Conservation (phyloP, 441 rosid genomes). For the Corymbia citriodora region DNA sequence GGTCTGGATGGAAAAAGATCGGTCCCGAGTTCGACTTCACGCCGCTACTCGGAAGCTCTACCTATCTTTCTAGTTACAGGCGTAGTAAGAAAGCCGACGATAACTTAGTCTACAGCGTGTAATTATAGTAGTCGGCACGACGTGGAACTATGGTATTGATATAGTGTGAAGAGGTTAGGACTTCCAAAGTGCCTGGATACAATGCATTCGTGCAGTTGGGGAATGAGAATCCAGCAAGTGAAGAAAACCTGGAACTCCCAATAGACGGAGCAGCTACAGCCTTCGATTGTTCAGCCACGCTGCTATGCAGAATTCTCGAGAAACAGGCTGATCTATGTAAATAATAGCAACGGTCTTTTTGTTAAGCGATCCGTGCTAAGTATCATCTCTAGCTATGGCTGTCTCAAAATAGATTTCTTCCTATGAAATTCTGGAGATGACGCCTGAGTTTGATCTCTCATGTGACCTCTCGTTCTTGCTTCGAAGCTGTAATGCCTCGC, state of each 20-base stretch:
- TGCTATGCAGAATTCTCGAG: background rate
- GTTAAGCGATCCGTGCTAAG: background rate
- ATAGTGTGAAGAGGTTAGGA: background rate
- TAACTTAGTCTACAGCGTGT: constrained; percentile 3
- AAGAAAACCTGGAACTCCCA: background rate
- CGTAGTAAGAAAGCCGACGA: constrained; percentile 25
- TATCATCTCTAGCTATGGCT: background rate
- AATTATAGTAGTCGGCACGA: background rate
- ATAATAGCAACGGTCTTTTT: background rate
- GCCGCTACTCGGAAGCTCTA: constrained; percentile 41
- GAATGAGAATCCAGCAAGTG: background rate
- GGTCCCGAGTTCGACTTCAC: constrained; percentile 38
- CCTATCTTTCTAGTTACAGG: constrained; percentile 40
- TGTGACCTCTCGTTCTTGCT: background rate
- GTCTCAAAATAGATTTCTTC: background rate
- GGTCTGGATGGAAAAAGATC: constrained; percentile 17
- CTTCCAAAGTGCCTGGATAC: background rate
- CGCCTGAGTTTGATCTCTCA: background rate
- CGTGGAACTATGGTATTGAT: background rate
- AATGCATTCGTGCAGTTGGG: background rate
- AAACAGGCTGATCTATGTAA: background rate
- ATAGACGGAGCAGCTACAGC: background rate
- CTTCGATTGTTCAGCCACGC: background rate
- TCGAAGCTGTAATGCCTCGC: background rate
- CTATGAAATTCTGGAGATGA: background rate